Evolutionary conservation across 2,329 filamentous ascomycete species (phyloP).

Genomic region (Fusarium graminum): DNA sequence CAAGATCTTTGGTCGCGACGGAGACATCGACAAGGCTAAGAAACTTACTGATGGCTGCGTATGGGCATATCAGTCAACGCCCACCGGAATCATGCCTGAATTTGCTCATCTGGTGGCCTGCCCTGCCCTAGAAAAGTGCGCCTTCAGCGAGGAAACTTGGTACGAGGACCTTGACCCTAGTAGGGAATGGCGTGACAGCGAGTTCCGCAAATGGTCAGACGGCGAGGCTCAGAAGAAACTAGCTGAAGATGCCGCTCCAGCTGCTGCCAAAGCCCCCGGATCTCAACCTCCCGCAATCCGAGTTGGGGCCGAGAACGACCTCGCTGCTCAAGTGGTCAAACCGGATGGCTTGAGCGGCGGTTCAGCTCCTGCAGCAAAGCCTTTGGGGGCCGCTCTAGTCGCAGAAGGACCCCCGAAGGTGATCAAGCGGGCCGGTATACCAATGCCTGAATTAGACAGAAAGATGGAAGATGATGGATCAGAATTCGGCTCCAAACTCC

Average conservation of each 20-base stretch:
- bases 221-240: conserved; percentile 55
- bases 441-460: conserved; percentile 44
- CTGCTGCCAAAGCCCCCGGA: conserved; percentile 6
- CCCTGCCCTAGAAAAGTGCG: conserved; percentile 59
- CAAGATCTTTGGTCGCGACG: conserved; percentile 69
- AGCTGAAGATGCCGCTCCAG: conserved; percentile 42
- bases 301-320: neutral
- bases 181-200: conserved; percentile 57
- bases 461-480: conserved; percentile 38
- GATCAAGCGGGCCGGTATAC: conserved; percentile 43
- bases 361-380: conserved; percentile 17
- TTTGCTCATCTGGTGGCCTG: conserved; percentile 61
- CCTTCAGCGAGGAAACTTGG: conserved; percentile 66
- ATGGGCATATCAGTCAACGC: conserved; percentile 74
- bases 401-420: conserved; percentile 19
- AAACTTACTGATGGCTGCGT: conserved; percentile 77
- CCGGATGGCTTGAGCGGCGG: conserved; percentile 17
- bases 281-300: conserved; percentile 5
- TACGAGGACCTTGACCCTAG: conserved; percentile 63
- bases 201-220: conserved; percentile 61
- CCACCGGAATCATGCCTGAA: conserved; percentile 76
- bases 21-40: conserved; percentile 73
- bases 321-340: conserved; percentile 4
- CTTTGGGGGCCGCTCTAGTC: neutral
- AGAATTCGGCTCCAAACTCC: conserved; percentile 50